Base-by-base conservation (phyloP, 2,329 filamentous ascomycete species). In the Alternaria ventricosa region DNA sequence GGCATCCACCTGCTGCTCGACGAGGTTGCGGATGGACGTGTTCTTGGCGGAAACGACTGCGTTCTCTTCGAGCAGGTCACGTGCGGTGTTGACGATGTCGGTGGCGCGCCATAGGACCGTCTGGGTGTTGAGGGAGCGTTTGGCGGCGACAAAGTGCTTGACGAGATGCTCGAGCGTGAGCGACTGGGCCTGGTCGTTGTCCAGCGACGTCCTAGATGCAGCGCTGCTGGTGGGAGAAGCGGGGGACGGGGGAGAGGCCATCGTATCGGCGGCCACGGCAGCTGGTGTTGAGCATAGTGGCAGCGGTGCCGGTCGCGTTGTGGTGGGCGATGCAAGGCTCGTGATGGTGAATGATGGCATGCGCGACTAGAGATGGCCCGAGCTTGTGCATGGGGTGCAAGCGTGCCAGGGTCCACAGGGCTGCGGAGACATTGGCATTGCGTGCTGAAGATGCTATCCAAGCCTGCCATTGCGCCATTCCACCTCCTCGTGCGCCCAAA, bases 91-190 rank as follows among this genome's bases (percentile, higher is more conserved):
- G 47, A 96, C 91, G 60, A 97, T 89, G 74, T 96, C 92, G 76
- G 96, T 94, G 68, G 94, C 94, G 63, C 92, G 92, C 77, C 92
- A 90, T 55, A 97, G 93, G 64, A 92, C 89, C 45, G 86, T 88
- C 78, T 96, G 94, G 11, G 93, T 93, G 15, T 92, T 92, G 5
- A 98, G 87, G 1, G 94, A 94, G 47, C 93, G 89, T 78, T 97
- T 97, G 9, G 95, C 92, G 28, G 91, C 90, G 44, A 97, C 88
- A 36, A 97, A 90, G 81, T 97, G 90, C 57, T 89, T 87, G 60
- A 97, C 92, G 46, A 98, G 88, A 23, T 88, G 89, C 71, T 97
- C 93, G 74, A 97, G 87, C 23, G 79, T 79, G 30, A 82, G 81
- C 28, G 79, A 74, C 53, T 79, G 79, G 54, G 80, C 74, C 61